Conservation (phyloP, 768 basidiomycete species). For the Lentinula aciculospora region DNA sequence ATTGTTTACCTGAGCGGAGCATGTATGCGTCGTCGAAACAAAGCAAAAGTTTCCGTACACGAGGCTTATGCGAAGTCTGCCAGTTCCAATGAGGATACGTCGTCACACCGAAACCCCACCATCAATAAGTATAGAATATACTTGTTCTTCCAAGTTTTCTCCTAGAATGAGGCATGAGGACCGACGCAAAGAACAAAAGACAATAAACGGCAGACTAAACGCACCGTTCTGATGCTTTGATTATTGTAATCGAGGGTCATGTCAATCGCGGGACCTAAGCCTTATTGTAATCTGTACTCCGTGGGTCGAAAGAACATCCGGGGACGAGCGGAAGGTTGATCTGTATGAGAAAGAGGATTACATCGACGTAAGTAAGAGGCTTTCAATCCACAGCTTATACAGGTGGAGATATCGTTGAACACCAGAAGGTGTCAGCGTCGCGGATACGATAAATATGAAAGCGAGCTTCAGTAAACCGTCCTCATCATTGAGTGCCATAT, state of each 20-base stretch:
- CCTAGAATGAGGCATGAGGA: neutral
- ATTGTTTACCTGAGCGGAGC: neutral
- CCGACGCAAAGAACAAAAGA: constrained; percentile 1
- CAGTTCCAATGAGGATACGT: neutral
- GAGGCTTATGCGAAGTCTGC: neutral
- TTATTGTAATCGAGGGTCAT: neutral
- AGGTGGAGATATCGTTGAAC: neutral
- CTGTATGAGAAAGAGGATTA: neutral
- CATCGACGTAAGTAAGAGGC: neutral
- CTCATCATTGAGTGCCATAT: neutral
- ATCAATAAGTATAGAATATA: no score
- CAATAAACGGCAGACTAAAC: neutral
- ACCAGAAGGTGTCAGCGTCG: neutral
- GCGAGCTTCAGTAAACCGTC: no score
- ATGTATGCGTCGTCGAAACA: neutral
- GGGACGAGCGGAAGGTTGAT: neutral
- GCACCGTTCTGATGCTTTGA: neutral
- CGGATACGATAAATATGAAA: no score
- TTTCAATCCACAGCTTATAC: neutral
- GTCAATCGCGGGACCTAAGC: neutral
- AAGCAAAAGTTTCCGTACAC: constrained; percentile 2
- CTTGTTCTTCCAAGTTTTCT: neutral
- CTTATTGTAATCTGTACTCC: neutral
- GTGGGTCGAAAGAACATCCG: neutral
- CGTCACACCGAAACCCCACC: neutral